Evolutionary conservation across 2,329 filamentous ascomycete genomes (phyloP), one percentile per base, ranked within the genome.

Genomic region (Mycosphaerella sp.): DNA sequence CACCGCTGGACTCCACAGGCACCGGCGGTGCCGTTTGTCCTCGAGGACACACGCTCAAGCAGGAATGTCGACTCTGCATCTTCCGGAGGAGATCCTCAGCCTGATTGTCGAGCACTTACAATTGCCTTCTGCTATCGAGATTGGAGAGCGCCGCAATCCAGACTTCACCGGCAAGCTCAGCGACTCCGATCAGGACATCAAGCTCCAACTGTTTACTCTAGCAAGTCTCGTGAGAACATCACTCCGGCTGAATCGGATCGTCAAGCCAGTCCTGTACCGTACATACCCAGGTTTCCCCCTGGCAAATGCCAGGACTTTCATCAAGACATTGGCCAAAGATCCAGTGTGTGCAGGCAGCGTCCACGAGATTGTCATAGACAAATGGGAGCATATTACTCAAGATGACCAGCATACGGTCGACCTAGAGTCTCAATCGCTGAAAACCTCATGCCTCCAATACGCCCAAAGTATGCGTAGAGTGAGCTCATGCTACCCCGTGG

Each of bases 1-100:
- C 34, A 38, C 34, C 34, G 34, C 34, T 38, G 34, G 10, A 38
- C 12, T 4, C 34, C 8, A 44, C 14, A 12, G 29, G 42, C 42
- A n/a, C 42, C 42, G 42, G 42, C 42, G 42, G 42, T 44, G 42
- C 42, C 42, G 8, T 44, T 44, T 44, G 42, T 44, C 10, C 34
- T 38, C 34, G 34, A 38, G 34, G 34, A 21, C 5, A 21, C 10
- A 5, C 10, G 8, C 42, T 26, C 42, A 29, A 26, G 42, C 21
- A 26, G 17, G 21, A 6, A 53, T 53, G 51, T 36, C 51, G 34
- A 7, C 47, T 44, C 46, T 48, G n/a, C 49, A 56, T 56, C 45
- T 56, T 17, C 54, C 54, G 26, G 54, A 56, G 41, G 54, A 56
- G 45, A 53, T 56, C 34, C 34, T 56, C 11, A 34, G 23, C 11